These are phyloP conservation scores for Ascochyta fabae DNA, from an alignment of 2,329 filamentous ascomycete species.

Conservation along the genomic window DNA sequence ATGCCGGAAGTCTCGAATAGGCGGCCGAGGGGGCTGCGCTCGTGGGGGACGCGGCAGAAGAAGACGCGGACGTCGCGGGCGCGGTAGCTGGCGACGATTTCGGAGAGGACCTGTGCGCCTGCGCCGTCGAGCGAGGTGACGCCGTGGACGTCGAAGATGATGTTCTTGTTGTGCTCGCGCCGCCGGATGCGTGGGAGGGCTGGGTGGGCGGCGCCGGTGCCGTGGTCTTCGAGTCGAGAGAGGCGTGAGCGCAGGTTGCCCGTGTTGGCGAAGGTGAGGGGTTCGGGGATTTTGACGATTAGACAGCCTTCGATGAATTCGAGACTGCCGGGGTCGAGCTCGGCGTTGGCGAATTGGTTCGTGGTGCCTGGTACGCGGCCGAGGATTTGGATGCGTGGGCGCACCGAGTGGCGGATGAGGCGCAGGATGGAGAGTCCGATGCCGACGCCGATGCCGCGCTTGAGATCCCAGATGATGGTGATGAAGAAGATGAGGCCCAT, in stretches of 20 bases:
- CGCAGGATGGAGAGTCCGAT: conserved; percentile 89
- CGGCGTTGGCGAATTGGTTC: conserved; percentile 84
- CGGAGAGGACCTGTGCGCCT: conserved; percentile 86
- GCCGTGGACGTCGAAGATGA: conserved; percentile 98
- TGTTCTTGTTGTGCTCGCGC: conserved; percentile 83
- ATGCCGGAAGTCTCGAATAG: conserved; percentile 83
- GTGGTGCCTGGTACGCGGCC: conserved; percentile 82
- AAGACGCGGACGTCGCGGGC: conserved; percentile 78
- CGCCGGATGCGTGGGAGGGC: conserved; percentile 80
- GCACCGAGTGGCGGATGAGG: conserved; percentile 87
- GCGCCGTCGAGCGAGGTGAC: conserved; percentile 94
- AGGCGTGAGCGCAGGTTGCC: conserved; percentile 87
- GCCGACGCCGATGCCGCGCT: conserved; percentile 90
- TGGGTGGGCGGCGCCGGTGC: conserved; percentile 83
- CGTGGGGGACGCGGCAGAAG: conserved; percentile 66
- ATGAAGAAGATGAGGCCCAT: conserved; percentile 91
- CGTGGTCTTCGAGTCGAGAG: conserved; percentile 84
- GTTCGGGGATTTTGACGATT: conserved; percentile 97
- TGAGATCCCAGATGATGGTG: conserved; percentile 94
- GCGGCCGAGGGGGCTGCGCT: conserved; percentile 67
- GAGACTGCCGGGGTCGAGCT: conserved; percentile 71
- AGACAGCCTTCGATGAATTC: conserved; percentile 92
- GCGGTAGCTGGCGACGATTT: conserved; percentile 85
- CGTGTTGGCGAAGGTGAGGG: conserved; percentile 95
- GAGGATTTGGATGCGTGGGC: conserved; percentile 93